Conservation (phyloP, 495 filamentous ascomycete genomes). For the Beverwykella pulmonaria region DNA sequence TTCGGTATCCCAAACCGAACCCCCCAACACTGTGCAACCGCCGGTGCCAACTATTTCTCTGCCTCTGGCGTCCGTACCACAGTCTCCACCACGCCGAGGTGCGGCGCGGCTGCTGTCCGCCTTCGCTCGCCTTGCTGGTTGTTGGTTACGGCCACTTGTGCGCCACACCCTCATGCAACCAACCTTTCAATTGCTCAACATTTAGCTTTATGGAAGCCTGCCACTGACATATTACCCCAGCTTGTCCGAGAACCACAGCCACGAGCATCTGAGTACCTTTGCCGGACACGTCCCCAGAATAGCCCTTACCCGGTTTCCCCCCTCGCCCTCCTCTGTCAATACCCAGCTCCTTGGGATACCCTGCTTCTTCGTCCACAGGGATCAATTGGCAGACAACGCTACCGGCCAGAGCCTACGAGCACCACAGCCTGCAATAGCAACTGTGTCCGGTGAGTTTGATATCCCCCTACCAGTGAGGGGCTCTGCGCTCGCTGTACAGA, state of each 20-base stretch:
- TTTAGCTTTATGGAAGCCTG: slow-evolving; percentile 12
- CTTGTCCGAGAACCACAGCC: slow-evolving; percentile 17
- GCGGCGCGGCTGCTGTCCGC: slow-evolving; percentile 34
- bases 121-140: slow-evolving; percentile 24
- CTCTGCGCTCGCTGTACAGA: slow-evolving; percentile 12
- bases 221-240: slow-evolving; percentile 29
- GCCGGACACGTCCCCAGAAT: slow-evolving; percentile 16
- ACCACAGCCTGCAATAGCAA: slow-evolving; percentile 22
- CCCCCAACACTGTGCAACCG: slow-evolving; percentile 27
- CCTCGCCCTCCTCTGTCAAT: slow-evolving; percentile 16
- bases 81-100: slow-evolving; percentile 31
- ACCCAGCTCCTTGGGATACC: slow-evolving; percentile 15
- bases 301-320: slow-evolving; percentile 8
- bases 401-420: slow-evolving; percentile 25
- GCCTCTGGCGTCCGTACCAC: slow-evolving; percentile 18
- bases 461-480: slow-evolving; percentile 3
- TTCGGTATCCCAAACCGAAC: slow-evolving; percentile 19
- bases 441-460: slow-evolving; percentile 32
- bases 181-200: slow-evolving; percentile 25
- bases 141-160: slow-evolving; percentile 20
- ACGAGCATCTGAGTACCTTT: slow-evolving; percentile 24
- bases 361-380: slow-evolving; percentile 7
- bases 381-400: slow-evolving; percentile 22
- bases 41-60: slow-evolving; percentile 22
- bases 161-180: slow-evolving; percentile 35